Percentiles rank a stretch among this genome's conserved stretches.
Evolutionary conservation across 2,329 filamentous ascomycete genomes (phyloP).

Genomic region (Aspergillus sp.): DNA sequence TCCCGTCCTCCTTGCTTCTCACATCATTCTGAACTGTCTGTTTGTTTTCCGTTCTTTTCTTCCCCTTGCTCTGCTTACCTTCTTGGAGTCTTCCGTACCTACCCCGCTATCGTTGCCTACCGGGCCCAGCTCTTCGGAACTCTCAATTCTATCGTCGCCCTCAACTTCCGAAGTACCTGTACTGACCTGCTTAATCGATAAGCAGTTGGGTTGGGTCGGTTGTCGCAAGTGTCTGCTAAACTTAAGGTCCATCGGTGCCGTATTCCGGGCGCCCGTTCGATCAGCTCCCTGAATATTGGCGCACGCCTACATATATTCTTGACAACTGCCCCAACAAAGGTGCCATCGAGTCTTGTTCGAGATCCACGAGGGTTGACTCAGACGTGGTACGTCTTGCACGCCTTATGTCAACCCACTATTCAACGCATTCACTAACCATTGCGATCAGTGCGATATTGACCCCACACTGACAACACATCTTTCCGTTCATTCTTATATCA

Average conservation of each 20-base stretch:
- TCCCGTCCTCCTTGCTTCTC: slow-evolving; percentile 20
- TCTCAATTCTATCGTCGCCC: background rate
- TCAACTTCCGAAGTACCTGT: slow-evolving; percentile 9
- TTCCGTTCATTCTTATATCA: slow-evolving; percentile 4
- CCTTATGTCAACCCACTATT: slow-evolving; percentile 10
- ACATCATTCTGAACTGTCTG: slow-evolving; percentile 10
- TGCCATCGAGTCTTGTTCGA: background rate
- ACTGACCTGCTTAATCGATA: slow-evolving; percentile 28
- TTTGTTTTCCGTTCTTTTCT: slow-evolving; percentile 17
- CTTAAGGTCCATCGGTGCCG: background rate
- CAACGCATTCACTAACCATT: slow-evolving; percentile 13
- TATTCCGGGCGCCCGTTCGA: background rate
- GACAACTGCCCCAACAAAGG: background rate
- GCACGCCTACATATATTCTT: background rate
- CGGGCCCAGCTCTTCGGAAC: slow-evolving; percentile 2
- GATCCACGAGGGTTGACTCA: slow-evolving; percentile 2
- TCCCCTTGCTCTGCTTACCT: slow-evolving; percentile 15
- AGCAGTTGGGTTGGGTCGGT: slow-evolving; percentile 13
- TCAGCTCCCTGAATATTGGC: background rate
- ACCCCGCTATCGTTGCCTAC: slow-evolving; percentile 4
- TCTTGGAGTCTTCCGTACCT: slow-evolving; percentile 9
- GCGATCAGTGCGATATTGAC: slow-evolving; percentile 23
- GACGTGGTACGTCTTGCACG: slow-evolving; percentile 28
- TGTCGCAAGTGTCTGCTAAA: background rate
- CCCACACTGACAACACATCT: slow-evolving; percentile 17